A percentile compares a stretch with the other conserved stretches of the same genome.
Conservation (phyloP, 1,139 yeast genomes). For the Ogataea hybrid region DNA sequence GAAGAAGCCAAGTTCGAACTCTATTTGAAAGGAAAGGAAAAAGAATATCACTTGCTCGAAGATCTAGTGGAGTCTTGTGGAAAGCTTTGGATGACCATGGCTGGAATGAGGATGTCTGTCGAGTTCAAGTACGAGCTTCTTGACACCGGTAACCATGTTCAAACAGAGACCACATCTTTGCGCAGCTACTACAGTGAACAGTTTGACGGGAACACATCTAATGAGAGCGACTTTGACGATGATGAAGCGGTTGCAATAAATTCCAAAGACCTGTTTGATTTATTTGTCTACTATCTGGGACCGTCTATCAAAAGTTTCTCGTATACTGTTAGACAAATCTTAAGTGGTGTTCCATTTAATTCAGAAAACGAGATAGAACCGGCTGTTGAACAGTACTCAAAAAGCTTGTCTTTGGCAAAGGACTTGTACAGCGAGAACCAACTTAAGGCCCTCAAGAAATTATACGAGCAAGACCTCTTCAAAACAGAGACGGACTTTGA, state of each 20-base stretch:
- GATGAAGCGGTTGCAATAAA: constrained; percentile 35
- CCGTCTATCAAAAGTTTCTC: constrained; percentile 71
- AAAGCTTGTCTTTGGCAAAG: constrained; percentile 52
- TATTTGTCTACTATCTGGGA: constrained; percentile 65
- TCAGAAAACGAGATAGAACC: constrained; percentile 34
- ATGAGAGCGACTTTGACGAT: constrained; percentile 15
- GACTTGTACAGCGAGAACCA: constrained; percentile 58
- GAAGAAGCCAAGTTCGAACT: constrained; percentile 67
- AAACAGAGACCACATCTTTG: constrained; percentile 15
- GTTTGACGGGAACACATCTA: not conserved
- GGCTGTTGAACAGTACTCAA: constrained; percentile 42
- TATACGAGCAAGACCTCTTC: constrained; percentile 61
- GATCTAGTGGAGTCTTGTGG: constrained; percentile 52
- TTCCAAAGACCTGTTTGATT: constrained; percentile 55
- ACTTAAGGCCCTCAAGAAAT: constrained; percentile 49
- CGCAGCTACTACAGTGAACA: constrained; percentile 15
- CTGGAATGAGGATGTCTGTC: constrained; percentile 66
- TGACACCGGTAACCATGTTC: constrained; percentile 2
- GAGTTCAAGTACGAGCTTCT: constrained; percentile 63
- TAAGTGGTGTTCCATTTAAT: constrained; percentile 60
- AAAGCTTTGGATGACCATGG: constrained; percentile 55
- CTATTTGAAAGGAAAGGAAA: constrained; percentile 50
- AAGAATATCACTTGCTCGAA: constrained; percentile 46
- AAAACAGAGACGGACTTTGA: constrained; percentile 38
- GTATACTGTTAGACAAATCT: constrained; percentile 60